Evolutionary conservation across 257 asterid species (phyloP).

Genomic region (Ilex asprella): DNA sequence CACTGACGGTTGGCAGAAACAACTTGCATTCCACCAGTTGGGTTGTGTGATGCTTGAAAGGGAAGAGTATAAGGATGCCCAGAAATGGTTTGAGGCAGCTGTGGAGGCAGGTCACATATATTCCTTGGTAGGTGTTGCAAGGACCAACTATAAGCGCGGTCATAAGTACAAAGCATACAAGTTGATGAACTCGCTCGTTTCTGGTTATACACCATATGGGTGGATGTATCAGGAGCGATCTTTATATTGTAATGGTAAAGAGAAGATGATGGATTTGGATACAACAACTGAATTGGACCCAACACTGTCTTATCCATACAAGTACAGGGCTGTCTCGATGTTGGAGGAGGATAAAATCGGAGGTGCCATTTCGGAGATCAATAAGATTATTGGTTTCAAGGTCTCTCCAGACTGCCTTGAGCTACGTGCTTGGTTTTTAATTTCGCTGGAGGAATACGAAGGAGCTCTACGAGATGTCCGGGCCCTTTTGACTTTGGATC

Average conservation of each 20-base stretch:
- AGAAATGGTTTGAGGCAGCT: conserved; percentile 83
- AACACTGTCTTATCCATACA: conserved; percentile 81
- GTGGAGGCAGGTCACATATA: conserved; percentile 47
- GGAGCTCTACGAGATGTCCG: conserved; percentile 75
- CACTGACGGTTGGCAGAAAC: conserved; percentile 68
- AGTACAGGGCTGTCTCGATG: conserved; percentile 57
- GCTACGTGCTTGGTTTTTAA: conserved; percentile 90
- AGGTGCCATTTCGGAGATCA: conserved; percentile 68
- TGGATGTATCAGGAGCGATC: conserved; percentile 99
- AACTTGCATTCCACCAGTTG: conserved; percentile 69
- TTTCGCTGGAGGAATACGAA: conserved; percentile 60
- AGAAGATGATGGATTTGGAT: conserved; percentile 63
- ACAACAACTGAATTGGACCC: conserved; percentile 87
- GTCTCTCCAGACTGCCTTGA: conserved; percentile 92
- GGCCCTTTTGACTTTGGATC: conserved; percentile 83
- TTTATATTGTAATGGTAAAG: conserved; percentile 64
- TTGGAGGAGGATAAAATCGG: conserved; percentile 53
- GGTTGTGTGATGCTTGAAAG: conserved; percentile 97
- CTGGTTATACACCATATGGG: conserved; percentile 61
- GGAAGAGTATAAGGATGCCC: conserved; percentile 83
- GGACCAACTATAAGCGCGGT: neutral
- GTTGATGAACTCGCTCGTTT: conserved; percentile 45
- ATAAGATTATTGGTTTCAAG: conserved; percentile 67
- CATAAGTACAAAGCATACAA: neutral
- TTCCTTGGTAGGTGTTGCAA: neutral